Evolutionary conservation across 2,329 filamentous ascomycete species (phyloP).

Genomic region (Dactylonectria estremocensis): DNA sequence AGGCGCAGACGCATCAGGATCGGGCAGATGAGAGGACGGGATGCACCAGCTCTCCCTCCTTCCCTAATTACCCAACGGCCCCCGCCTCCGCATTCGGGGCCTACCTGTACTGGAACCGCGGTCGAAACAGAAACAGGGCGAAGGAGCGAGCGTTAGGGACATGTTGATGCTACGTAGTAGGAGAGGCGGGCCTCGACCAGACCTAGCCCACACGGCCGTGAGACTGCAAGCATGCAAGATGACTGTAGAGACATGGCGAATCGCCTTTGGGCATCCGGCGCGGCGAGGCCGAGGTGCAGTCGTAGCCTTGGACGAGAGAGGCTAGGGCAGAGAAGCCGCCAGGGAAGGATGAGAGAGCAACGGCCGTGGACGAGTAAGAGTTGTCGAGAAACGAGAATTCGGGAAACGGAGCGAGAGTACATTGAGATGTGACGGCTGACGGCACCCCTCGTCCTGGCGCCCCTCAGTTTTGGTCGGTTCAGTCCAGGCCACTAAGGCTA

Average conservation of each 20-base stretch:
- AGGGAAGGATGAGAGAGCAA: constrained; percentile 19
- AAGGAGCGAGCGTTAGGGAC: neutral
- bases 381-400: neutral
- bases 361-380: neutral
- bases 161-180: neutral
- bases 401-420: neutral
- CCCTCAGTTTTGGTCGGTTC: neutral
- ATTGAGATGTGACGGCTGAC: neutral
- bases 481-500: constrained; percentile 1
- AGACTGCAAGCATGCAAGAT: too few species aligned
- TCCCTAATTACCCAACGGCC: neutral
- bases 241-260: constrained; percentile 31
- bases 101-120: neutral
- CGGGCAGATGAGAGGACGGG: constrained; percentile 28
- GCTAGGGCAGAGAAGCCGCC: constrained; percentile 21
- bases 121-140: neutral
- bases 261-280: constrained; percentile 29
- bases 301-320: constrained; percentile 17
- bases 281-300: constrained; percentile 40
- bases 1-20: constrained; percentile 31
- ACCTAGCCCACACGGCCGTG: constrained; percentile 33
- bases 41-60: constrained; percentile 7
- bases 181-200: neutral
- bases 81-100: neutral
- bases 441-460: neutral